Base-by-base conservation (phyloP, 129 eudicot genomes). In the Tanacetum coccineum region DNA sequence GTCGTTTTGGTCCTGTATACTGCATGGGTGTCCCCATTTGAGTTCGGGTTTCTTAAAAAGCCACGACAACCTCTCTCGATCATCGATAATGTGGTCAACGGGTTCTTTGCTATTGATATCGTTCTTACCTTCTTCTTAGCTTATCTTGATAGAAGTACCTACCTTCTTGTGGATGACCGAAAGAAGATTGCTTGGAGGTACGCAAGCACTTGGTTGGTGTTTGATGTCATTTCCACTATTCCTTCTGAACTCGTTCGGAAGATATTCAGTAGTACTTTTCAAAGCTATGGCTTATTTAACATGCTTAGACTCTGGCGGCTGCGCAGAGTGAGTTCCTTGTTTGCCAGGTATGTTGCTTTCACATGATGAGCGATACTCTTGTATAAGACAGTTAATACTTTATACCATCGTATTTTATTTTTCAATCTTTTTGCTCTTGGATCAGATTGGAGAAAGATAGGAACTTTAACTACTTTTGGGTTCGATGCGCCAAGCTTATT, bases 301-400 rank as follows among this genome's bases (percentile, higher is more conserved):
- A 92, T 92, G 98, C 88, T 81, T 70, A 89, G 98, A 69, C 95
- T 93, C 17, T 93, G 99, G 99, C 92, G 99, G 62, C 81, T 93
- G 39, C 83, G 95, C 32, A 86, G 98, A 84, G 98, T 86, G 66
- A 87, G 95, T 59, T 77, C 88, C 63, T 75, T 85, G 25, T 92
- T 92, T 78, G 74, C 96, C 52, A 74, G 95, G 98, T 91, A 77
- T 59, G 20, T 13, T 21, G 25, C 4, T 70, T 67, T 51, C 19
- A 26, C 9, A 59, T 59, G 46, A 46, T 47, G 10, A 15, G n/a
- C 53, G 2, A 30, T 14, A 59, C 17, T 48, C 47, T 19, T 48
- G 71, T 9, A 52, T 40, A 9, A 30, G n/a, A n/a, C 25, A n/a
- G 15, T 25, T 45, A 48, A 63, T 57, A 11, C 12, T 21, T 11